phyloP scores from a whole-genome alignment of 305 asterid genomes.

The Rubia occidens region DNA sequence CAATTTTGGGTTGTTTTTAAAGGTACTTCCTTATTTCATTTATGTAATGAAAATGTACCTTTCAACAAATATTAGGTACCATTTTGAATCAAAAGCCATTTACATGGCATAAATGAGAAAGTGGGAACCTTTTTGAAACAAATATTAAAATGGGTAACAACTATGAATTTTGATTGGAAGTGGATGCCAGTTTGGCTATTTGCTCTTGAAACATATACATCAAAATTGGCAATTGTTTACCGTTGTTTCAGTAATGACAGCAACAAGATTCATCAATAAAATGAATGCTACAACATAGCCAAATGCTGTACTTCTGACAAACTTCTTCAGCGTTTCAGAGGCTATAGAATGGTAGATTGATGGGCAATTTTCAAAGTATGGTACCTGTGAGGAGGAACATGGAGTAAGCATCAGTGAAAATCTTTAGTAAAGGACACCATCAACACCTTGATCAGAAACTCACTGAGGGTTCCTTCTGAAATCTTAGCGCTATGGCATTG shows the following conservation, averaged over 20 bases:
- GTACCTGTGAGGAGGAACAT: slow-evolving; percentile 43
- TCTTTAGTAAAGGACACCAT: neutral
- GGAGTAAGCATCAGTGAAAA: slow-evolving; percentile 2
- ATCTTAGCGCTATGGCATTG: slow-evolving; percentile 76
- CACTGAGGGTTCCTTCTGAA: slow-evolving; percentile 87
- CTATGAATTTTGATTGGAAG: neutral
- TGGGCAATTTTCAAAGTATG: slow-evolving; percentile 63
- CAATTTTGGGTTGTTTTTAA: neutral
- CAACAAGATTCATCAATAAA: slow-evolving; percentile 68
- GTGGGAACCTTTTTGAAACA: neutral
- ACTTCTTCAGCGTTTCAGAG: slow-evolving; percentile 59
- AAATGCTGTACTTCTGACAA: slow-evolving; percentile 56
- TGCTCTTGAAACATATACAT: neutral
- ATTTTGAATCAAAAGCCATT: neutral
- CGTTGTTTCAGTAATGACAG: slow-evolving; percentile 87
- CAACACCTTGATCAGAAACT: slow-evolving; percentile 18
- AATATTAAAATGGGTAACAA: neutral
- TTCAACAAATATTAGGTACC: neutral
- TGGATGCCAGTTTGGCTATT: neutral
- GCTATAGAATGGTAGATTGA: slow-evolving; percentile 55
- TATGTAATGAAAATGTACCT: neutral
- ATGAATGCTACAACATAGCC: slow-evolving; percentile 54
- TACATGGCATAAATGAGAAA: neutral
- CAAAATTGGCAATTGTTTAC: slow-evolving; percentile 30
- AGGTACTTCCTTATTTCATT: neutral